Percentiles rank a stretch among this genome's conserved stretches.
Evolutionary conservation across 1,139 yeast species (phyloP).

Genomic region (Pichia terricola): DNA sequence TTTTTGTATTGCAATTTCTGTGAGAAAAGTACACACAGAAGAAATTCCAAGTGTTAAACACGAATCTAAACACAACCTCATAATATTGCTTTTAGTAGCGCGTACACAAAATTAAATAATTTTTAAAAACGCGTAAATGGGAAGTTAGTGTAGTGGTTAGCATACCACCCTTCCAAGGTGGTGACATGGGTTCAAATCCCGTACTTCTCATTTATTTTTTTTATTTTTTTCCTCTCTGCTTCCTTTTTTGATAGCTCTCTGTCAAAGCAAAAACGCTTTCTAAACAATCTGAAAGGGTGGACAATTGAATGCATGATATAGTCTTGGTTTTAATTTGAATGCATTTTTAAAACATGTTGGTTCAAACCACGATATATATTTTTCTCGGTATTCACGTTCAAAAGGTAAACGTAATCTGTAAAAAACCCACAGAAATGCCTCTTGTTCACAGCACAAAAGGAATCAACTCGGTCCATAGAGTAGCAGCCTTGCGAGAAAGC

Average conservation of each 20-base stretch:
- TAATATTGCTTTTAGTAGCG: neutral
- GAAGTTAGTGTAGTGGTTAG: conserved; percentile 28
- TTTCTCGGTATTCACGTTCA: too few relatives aligned
- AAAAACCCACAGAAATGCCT: neutral
- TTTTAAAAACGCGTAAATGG: neutral
- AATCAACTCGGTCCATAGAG: neutral
- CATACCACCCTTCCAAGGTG: conserved; percentile 69
- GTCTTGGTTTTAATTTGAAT: too few relatives aligned
- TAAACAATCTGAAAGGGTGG: too few relatives aligned
- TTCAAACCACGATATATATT: too few relatives aligned
- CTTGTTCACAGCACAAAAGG: neutral
- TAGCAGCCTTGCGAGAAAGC: neutral
- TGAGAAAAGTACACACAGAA: neutral
- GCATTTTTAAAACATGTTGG: too few relatives aligned
- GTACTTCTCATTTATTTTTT: conserved; percentile 50
- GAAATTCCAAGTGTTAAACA: neutral
- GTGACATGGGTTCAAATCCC: conserved; percentile 79
- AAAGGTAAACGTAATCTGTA: neutral
- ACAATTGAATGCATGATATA: too few relatives aligned
- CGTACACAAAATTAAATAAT: neutral
- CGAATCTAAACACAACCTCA: neutral
- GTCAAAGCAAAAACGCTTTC: too few relatives aligned
- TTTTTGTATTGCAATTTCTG: neutral
- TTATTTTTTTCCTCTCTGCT: conserved; percentile 7
- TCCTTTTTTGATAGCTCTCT: neutral